Evolutionary conservation across 1,284 basidiomycete genomes (phyloP).

Genomic region (Xerocomus amazonicus): DNA sequence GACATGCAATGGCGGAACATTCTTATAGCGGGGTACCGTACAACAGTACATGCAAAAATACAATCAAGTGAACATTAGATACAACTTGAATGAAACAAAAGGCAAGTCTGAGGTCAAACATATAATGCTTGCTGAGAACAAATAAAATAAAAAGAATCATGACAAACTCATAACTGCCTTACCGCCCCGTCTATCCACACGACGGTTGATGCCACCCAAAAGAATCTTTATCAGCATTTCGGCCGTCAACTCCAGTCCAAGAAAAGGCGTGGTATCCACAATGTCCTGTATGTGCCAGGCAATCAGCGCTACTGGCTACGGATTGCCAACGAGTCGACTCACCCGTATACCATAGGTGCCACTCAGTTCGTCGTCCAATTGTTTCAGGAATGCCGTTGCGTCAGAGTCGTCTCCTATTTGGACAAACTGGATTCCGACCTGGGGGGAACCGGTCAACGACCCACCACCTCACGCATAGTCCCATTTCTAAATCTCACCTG

Average conservation of each 20-base stretch:
- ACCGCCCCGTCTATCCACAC: constrained; percentile 44
- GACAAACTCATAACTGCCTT: constrained; percentile 24
- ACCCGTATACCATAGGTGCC: constrained; percentile 36
- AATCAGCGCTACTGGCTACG: constrained; percentile 3
- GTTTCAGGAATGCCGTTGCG: constrained; percentile 44
- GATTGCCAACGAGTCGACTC: constrained; percentile 4
- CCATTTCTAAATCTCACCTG: constrained; percentile 38
- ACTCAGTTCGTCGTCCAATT: constrained; percentile 48
- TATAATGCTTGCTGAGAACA: background rate
- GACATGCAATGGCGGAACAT: too few species aligned
- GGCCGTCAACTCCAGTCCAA: constrained; percentile 37
- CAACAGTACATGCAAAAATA: too few species aligned
- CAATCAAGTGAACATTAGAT: too few species aligned
- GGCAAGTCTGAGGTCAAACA: too few species aligned
- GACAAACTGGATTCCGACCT: constrained; percentile 60
- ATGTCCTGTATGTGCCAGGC: constrained; percentile 39
- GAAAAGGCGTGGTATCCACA: constrained; percentile 57
- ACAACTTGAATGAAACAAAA: too few species aligned
- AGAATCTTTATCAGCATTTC: constrained; percentile 52
- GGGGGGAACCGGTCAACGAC: constrained; percentile 2
- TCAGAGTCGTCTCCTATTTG: constrained; percentile 48
- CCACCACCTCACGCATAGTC: background rate
- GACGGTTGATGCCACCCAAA: constrained; percentile 55
- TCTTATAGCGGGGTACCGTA: too few species aligned
- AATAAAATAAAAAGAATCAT: background rate